Conservation (phyloP, 176 grass and related monocot species). For the Oryza brachyantha region DNA sequence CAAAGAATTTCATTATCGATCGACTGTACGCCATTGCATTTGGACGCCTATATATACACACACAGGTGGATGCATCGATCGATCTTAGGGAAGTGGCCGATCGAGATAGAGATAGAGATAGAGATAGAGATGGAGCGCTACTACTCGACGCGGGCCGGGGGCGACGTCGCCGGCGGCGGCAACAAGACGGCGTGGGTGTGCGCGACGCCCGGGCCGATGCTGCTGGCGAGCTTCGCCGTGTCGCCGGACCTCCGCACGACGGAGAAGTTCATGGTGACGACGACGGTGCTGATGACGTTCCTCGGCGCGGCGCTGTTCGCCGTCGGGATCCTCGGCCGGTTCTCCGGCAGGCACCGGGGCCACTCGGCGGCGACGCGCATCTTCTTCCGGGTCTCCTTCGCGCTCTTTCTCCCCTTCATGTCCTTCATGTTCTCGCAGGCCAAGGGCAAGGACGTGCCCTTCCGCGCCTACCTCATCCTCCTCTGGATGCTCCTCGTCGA, state of each 20-base stretch:
- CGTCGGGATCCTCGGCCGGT: background rate
- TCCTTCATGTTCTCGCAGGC: constrained; percentile 40
- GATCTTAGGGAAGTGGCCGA: no score
- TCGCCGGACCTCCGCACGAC: background rate
- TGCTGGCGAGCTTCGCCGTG: background rate
- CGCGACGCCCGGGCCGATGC: background rate
- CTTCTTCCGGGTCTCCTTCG: constrained; percentile 32
- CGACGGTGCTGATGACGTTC: constrained; percentile 16
- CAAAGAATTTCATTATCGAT: no score
- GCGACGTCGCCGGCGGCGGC: no score
- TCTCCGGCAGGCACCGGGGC: background rate
- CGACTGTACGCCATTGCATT: no score
- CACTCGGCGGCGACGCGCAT: constrained; percentile 12
- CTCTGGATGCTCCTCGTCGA: constrained; percentile 44
- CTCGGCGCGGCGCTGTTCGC: background rate
- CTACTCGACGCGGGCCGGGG: no score
- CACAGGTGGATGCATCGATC: no score
- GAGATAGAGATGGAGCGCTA: background rate
- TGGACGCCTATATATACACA: no score
- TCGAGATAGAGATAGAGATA: no score
- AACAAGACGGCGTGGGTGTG: constrained; percentile 14
- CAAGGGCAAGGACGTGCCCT: background rate
- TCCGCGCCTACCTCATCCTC: constrained; percentile 22
- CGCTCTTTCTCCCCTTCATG: constrained; percentile 35
- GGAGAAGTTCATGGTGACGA: constrained; percentile 11